Evolutionary conservation across 2,329 filamentous ascomycete species (phyloP).

Genomic region (Penicillium sp.): DNA sequence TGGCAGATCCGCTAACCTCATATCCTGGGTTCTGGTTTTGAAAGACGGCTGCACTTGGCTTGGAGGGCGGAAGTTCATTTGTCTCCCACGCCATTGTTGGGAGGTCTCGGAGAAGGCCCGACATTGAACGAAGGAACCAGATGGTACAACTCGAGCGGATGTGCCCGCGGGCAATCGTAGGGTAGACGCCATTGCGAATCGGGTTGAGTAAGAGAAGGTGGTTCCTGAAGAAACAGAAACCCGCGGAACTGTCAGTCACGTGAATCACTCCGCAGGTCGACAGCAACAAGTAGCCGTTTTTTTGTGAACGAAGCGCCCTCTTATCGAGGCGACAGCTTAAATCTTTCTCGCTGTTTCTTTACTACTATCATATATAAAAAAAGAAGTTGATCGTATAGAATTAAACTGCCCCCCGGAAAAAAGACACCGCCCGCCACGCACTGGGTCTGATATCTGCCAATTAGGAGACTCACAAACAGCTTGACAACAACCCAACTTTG

Average conservation of each 20-base stretch:
- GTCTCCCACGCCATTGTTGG: conserved; percentile 19
- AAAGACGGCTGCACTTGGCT: conserved; percentile 30
- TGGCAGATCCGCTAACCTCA: conserved; percentile 29
- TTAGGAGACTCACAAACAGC: conserved; percentile 8
- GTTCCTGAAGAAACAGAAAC: conserved; percentile 18
- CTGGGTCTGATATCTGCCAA: conserved; percentile 7
- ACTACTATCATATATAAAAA: neutral
- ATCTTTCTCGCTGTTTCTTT: neutral
- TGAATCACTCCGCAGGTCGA: conserved; percentile 16
- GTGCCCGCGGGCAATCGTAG: conserved; percentile 21
- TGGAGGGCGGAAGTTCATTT: conserved; percentile 14
- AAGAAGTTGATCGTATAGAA: neutral
- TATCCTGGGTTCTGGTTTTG: conserved; percentile 27
- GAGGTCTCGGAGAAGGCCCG: conserved; percentile 31
- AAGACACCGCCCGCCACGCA: conserved; percentile 7
- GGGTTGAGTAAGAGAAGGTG: conserved; percentile 6
- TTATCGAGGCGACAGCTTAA: conserved; percentile 1
- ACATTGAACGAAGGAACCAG: conserved; percentile 20
- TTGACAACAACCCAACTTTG: conserved; percentile 4
- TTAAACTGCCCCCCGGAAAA: conserved; percentile 2
- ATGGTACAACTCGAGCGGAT: conserved; percentile 15
- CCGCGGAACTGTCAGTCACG: conserved; percentile 17
- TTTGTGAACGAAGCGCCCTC: neutral
- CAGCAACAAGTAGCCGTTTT: neutral
- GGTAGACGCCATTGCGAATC: conserved; percentile 27